phyloP scores from a whole-genome alignment of 2,329 filamentous ascomycete genomes.

The Penicillium sp. region DNA sequence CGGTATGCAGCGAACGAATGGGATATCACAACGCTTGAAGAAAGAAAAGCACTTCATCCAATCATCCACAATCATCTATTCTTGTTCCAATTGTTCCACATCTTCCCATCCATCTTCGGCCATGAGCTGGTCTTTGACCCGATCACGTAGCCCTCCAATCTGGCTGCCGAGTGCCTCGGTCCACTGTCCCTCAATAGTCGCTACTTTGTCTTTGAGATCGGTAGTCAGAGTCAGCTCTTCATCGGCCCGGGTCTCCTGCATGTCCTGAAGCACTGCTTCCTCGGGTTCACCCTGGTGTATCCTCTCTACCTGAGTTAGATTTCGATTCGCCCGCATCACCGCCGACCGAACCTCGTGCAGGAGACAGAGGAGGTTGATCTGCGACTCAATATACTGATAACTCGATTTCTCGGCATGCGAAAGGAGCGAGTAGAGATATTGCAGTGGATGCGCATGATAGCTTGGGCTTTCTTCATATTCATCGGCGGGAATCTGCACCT shows the following conservation, averaged over 20 bases:
- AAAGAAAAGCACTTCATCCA: neutral
- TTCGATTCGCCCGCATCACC: slow-evolving; percentile 62
- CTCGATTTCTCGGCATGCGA: slow-evolving; percentile 85
- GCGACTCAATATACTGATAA: slow-evolving; percentile 94
- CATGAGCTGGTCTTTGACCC: slow-evolving; percentile 67
- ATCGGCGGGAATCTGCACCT: slow-evolving; percentile 67
- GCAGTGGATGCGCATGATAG: slow-evolving; percentile 73
- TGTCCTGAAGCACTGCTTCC: slow-evolving; percentile 43
- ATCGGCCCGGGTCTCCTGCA: slow-evolving; percentile 54
- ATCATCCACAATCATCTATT: slow-evolving; percentile 34
- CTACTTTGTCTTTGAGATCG: slow-evolving; percentile 89
- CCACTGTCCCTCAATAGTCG: slow-evolving; percentile 88
- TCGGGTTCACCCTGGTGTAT: slow-evolving; percentile 42
- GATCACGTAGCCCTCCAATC: slow-evolving; percentile 65
- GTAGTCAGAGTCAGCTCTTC: slow-evolving; percentile 69
- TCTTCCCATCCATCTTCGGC: slow-evolving; percentile 86
- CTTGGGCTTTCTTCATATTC: slow-evolving; percentile 80
- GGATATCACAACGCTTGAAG: slow-evolving; percentile 19
- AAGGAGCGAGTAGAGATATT: slow-evolving; percentile 82
- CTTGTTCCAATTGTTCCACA: slow-evolving; percentile 50
- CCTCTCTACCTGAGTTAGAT: slow-evolving; percentile 62
- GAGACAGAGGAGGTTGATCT: slow-evolving; percentile 83
- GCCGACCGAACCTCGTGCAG: slow-evolving; percentile 84
- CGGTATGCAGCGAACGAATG: slow-evolving; percentile 21
- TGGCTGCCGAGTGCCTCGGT: slow-evolving; percentile 73